Evolutionary conservation across 2,329 filamentous ascomycete genomes (phyloP), one percentile per base, ranked within the genome.

Genomic region (Botrytis hyacinthi): DNA sequence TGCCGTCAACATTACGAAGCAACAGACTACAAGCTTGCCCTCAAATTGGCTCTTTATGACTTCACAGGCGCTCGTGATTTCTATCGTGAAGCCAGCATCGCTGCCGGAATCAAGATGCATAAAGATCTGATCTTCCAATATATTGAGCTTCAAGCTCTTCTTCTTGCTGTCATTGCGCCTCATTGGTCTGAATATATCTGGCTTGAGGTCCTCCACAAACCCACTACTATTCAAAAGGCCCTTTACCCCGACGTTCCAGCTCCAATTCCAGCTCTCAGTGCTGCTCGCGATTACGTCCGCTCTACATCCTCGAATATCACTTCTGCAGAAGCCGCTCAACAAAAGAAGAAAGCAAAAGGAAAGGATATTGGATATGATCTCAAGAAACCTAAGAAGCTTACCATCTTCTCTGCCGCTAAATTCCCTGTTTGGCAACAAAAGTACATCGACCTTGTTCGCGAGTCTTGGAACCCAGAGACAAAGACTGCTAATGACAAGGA

Each of bases 141-240:
- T 83, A 90, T 97, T 77, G 92, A 97, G 84, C 87, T 97, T 32
- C 95, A 98, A 83, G 91, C 93, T 63, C 87, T 97, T 69, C 87
- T 98, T 80, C 85, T 98, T 78, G 88, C 92, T 4, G 92, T 94
- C 70, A 91, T 98, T 76, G 91, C 95, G 3, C 95, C 96, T 74
- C 96, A 99, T 84, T 98, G 94, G 92, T 87, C 93, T 65, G 96
- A 99, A 81, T 92, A 97, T 83, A 90, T 99, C 81, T 98, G 94
- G 94, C 89, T 92, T 72, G 95, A 98, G 83, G 90, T 98, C 2
- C 89, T 99, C 75, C 89, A 92, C 81, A 94, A 93, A 85, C 82
- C 88, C 51, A 84, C 86, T 72, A 92, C 92, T 12, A 89, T 99
- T 79, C 95, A 98, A 84, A 89, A 91, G 70, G 94, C 93, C 20